These are phyloP conservation scores for Starmerella cellae DNA, from an alignment of 805 yeast genomes.

Conservation along the genomic window DNA sequence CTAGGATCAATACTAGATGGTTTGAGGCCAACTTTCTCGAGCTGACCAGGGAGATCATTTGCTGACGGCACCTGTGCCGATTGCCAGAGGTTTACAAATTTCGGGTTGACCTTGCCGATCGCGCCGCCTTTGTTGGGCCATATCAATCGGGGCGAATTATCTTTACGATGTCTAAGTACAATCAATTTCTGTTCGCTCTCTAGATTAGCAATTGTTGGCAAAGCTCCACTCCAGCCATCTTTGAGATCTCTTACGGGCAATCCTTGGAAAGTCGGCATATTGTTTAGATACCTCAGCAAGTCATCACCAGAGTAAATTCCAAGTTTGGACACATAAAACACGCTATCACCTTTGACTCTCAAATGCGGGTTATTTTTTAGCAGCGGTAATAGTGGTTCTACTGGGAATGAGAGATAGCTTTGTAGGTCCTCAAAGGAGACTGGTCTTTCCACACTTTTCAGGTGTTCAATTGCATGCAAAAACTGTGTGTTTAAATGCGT, in stretches of 20 bases:
- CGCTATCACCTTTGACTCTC: conserved; percentile 51
- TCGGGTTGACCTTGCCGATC: conserved; percentile 58
- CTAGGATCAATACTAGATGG: conserved; percentile 99
- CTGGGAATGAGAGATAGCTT: conserved; percentile 47
- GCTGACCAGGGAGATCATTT: conserved; percentile 63
- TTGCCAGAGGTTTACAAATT: conserved; percentile 73
- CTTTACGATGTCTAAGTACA: conserved; percentile 83
- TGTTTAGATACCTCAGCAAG: conserved; percentile 54
- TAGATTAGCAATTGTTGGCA: conserved; percentile 60
- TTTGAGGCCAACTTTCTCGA: conserved; percentile 75
- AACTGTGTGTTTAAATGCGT: conserved; percentile 70
- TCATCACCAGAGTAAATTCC: conserved; percentile 75
- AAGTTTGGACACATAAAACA: conserved; percentile 79
- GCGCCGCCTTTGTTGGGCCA: conserved; percentile 83
- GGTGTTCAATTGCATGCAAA: conserved; percentile 80
- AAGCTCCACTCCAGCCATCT: conserved; percentile 92
- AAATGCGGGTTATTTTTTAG: conserved; percentile 67
- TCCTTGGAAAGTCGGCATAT: conserved; percentile 81
- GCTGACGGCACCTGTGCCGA: conserved; percentile 65
- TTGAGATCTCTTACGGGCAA: conserved; percentile 63
- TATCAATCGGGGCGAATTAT: conserved; percentile 77
- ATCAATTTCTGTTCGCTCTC: conserved; percentile 67
- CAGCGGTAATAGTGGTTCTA: conserved; percentile 56
- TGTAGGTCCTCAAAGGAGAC: conserved; percentile 53
- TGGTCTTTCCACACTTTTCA: conserved; percentile 57